These are phyloP conservation scores for Antitrichia curtipendula DNA, from an alignment of 225 moss, liverwort and hornwort species.

Conservation along the genomic window DNA sequence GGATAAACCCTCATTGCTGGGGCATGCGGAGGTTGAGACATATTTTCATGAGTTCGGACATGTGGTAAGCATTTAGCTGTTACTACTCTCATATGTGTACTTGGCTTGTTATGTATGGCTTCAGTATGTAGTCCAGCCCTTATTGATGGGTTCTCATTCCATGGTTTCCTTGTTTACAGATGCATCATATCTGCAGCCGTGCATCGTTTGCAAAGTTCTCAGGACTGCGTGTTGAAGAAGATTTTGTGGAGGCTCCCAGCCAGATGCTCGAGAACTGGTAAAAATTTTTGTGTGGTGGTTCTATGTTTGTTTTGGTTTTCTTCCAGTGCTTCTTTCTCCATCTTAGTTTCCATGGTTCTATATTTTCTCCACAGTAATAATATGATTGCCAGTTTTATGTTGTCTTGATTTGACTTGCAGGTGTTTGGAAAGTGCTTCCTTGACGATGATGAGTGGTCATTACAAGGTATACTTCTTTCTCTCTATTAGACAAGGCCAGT, in stretches of 20 bases:
- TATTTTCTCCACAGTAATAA: neutral
- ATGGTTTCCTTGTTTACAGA: constrained; percentile 29
- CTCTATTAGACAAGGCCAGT: neutral
- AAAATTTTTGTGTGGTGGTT: neutral
- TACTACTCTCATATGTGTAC: neutral
- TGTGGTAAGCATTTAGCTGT: constrained; percentile 48
- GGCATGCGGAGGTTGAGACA: constrained; percentile 79
- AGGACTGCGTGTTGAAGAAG: constrained; percentile 89
- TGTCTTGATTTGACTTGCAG: constrained; percentile 13
- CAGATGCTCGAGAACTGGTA: constrained; percentile 99
- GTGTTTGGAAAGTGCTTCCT: constrained; percentile 74
- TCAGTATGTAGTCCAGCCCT: neutral
- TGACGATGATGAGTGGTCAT: constrained; percentile 93
- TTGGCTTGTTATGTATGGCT: neutral
- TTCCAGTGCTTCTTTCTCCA: neutral
- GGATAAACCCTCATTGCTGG: constrained; percentile 70
- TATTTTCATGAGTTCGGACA: constrained; percentile 99
- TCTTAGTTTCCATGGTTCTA: neutral
- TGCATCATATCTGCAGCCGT: constrained; percentile 98
- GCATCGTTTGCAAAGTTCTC: constrained; percentile 82
- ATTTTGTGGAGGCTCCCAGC: constrained; percentile 95
- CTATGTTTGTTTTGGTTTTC: neutral
- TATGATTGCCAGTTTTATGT: neutral
- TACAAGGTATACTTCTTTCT: constrained; percentile 49
- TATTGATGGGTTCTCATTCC: neutral